A percentile compares a stretch with the other conserved stretches of the same genome.
These are phyloP conservation scores for Penicillium antarcticum DNA, from an alignment of 495 filamentous ascomycete species.

Conservation along the genomic window DNA sequence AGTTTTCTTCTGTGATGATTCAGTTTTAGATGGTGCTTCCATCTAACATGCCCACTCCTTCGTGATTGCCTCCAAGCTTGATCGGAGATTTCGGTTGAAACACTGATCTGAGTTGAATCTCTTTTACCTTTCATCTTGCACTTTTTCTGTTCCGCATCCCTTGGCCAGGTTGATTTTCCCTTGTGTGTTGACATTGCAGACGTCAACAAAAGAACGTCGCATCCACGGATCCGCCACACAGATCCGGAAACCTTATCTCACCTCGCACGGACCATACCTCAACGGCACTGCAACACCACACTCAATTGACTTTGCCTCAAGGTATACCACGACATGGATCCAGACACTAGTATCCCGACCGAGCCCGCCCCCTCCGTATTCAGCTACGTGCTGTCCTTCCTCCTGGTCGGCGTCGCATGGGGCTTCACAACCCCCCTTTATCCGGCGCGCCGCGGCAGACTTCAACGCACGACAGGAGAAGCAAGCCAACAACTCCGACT, in stretches of 20 bases:
- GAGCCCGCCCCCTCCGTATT: constrained; percentile 64
- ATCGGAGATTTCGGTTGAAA: too few relatives aligned
- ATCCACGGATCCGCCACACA: neutral
- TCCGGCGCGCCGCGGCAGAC: constrained; percentile 56
- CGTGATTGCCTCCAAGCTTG: too few relatives aligned
- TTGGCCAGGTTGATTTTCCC: too few relatives aligned
- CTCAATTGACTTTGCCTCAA: neutral
- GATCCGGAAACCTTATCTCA: constrained; percentile 2
- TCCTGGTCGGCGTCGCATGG: constrained; percentile 91
- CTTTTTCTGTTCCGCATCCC: too few relatives aligned
- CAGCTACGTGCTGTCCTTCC: constrained; percentile 82
- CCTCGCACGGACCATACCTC: neutral
- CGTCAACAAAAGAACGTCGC: neutral
- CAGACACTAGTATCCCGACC: constrained; percentile 23
- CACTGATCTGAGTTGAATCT: too few relatives aligned
- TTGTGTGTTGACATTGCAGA: too few relatives aligned
- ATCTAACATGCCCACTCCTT: too few relatives aligned
- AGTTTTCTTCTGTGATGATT: too few relatives aligned
- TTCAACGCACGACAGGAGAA: constrained; percentile 50
- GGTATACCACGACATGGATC: constrained; percentile 19
- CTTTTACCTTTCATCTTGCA: too few relatives aligned
- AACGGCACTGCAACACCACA: neutral
- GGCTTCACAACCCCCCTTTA: constrained; percentile 60
- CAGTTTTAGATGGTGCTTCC: too few relatives aligned
- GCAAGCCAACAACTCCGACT: constrained; percentile 2